Conservation (phyloP, 2,329 filamentous ascomycete species). For the Biscogniauxia mediterranea region DNA sequence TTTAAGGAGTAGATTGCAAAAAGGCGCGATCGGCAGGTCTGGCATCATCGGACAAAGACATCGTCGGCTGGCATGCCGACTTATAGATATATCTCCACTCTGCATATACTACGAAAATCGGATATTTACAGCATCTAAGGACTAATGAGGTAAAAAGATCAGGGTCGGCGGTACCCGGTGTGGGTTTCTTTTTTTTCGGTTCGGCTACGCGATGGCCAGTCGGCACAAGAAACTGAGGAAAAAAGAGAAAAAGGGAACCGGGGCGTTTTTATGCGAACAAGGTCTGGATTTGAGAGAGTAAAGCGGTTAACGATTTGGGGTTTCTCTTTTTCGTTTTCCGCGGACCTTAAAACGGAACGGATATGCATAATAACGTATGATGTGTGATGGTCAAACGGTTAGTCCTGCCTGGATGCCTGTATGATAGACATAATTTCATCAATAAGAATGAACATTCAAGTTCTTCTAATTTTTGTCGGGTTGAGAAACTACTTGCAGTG, state of each 20-base stretch:
- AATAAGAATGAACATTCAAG: neutral
- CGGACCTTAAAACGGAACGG: neutral
- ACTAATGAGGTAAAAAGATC: conserved; percentile 2
- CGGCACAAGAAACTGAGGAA: neutral
- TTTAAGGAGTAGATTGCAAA: conserved; percentile 21
- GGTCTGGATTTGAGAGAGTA: neutral
- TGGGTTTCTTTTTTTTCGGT: neutral
- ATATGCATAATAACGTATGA: neutral
- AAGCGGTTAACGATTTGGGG: neutral
- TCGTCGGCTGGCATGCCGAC: conserved; percentile 28
- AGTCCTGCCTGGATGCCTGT: neutral
- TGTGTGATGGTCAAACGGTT: neutral
- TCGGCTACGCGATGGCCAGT: neutral
- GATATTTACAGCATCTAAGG: conserved; percentile 20
- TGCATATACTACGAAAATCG: conserved; percentile 32
- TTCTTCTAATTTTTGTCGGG: too few relatives aligned
- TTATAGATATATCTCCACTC: conserved; percentile 53
- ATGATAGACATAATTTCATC: neutral
- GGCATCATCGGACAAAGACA: conserved; percentile 19
- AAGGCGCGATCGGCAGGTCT: conserved; percentile 20
- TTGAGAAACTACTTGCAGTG: too few relatives aligned
- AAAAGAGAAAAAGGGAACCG: neutral
- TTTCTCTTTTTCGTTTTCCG: neutral
- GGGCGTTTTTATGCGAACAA: neutral
- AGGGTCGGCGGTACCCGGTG: neutral